phyloP scores from a whole-genome alignment of 2,329 filamentous ascomycete genomes.

The Verruconis gallopava region DNA sequence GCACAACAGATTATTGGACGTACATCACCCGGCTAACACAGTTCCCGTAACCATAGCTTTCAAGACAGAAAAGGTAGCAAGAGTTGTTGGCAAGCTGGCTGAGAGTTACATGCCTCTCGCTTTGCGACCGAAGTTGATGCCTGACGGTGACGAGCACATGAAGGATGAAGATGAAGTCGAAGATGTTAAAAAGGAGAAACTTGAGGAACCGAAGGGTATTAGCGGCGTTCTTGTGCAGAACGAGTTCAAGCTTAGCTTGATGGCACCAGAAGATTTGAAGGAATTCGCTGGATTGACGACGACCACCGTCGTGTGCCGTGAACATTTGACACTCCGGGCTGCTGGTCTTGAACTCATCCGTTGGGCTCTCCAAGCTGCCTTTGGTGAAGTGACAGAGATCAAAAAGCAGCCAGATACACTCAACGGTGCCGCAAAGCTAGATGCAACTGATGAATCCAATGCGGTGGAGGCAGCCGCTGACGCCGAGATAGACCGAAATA shows the following conservation, averaged over 20 bases:
- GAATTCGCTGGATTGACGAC: conserved; percentile 97
- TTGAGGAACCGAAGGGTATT: conserved; percentile 44
- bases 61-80: conserved; percentile 86
- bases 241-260: conserved; percentile 91
- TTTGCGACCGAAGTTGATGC: conserved; percentile 12
- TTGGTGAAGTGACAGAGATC: conserved; percentile 57
- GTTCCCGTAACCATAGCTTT: conserved; percentile 60
- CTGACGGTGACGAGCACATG: conserved; percentile 33
- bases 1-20: neutral
- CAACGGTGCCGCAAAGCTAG: conserved; percentile 23
- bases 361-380: conserved; percentile 90
- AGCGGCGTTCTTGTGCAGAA: conserved; percentile 91
- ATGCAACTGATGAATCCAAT: conserved; percentile 19
- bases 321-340: conserved; percentile 74
- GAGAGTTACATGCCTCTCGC: conserved; percentile 55
- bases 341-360: conserved; percentile 83
- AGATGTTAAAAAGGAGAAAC: conserved; percentile 17
- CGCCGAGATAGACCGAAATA: conserved; percentile 48
- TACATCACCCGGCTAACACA: neutral
- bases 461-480: conserved; percentile 44
- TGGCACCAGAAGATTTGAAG: conserved; percentile 89
- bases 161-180: conserved; percentile 26
- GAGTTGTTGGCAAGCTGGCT: conserved; percentile 89
- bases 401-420: conserved; percentile 7
- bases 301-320: conserved; percentile 84